Conservation (phyloP, 106 monocot genomes). For the Platanthera guangdongensis region DNA sequence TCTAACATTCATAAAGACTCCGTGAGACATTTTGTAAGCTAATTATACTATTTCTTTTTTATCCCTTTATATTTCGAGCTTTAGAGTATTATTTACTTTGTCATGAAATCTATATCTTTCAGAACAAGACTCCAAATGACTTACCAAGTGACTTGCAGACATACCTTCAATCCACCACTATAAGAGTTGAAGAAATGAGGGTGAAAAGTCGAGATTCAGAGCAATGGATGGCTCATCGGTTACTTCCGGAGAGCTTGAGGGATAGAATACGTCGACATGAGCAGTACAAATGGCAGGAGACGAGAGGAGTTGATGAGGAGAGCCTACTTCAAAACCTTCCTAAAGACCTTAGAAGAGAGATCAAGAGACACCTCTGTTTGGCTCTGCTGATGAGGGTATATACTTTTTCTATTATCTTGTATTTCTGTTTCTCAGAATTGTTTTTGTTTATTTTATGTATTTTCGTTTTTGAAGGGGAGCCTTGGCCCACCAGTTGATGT, state of each 20-base stretch:
- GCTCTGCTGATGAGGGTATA: conserved; percentile 79
- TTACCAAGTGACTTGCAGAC: conserved; percentile 36
- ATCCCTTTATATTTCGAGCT: not conserved
- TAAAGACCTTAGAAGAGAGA: conserved; percentile 85
- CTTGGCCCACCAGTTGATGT: too few relatives aligned
- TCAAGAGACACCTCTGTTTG: conserved; percentile 95
- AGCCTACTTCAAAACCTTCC: conserved; percentile 69
- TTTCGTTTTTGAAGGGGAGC: too few relatives aligned
- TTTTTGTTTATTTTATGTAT: too few relatives aligned
- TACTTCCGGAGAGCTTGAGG: conserved; percentile 73
- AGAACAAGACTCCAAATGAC: not conserved
- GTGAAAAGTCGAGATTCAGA: conserved; percentile 83
- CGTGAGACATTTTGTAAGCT: not conserved
- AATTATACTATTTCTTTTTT: not conserved
- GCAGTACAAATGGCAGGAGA: conserved; percentile 94
- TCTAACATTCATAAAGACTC: not conserved
- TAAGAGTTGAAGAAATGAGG: conserved; percentile 98
- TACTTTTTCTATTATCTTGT: conserved; percentile 1
- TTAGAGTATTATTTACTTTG: not conserved
- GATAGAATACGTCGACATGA: conserved; percentile 81
- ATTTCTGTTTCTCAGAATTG: too few relatives aligned
- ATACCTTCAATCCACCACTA: conserved; percentile 80
- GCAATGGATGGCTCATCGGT: conserved; percentile 93
- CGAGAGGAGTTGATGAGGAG: conserved; percentile 92
- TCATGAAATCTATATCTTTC: not conserved